Evolutionary conservation across 257 asterid genomes (phyloP), one percentile per base, ranked within the genome.

Genomic region (Misopates orontium): DNA sequence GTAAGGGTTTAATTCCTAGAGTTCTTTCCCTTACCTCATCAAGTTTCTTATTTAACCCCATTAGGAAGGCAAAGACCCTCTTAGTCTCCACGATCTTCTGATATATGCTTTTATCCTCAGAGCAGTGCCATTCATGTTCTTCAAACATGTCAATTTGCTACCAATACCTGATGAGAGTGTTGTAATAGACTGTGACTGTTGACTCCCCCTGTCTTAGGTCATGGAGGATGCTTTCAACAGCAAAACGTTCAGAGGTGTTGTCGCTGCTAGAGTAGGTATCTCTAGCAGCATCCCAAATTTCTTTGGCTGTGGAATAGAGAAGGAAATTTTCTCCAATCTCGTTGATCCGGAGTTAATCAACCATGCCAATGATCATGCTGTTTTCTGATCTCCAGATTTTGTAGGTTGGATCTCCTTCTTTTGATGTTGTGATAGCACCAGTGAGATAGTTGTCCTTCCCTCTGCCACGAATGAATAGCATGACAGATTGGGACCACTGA

Each of bases 281-380:
- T 1, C 19, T 32, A 0, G 40, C 61, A 15, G 23, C 60, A 5
- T 67, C 65, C 65, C 72, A 67, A 0, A 67, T 41, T 1, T 56
- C 72, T 10, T 40, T 21, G 0, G 45, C 25, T 18, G 12, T 40
- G 0, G n/a, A n/a, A n/a, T 7, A 4, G 13, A 36, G 55, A 1
- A 41, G 24, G n/a, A 67, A 54, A 5, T 14, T 42, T 41, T 41
- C 44, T 9, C 45, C 54, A 3, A 56, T 22, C 14, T 67, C 55
- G 10, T 32, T 67, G 0, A 45, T 55, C 72, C 55, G 6, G 41
- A 54, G 16, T 66, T 52, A 10, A 67, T 41, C 1, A 67, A 15
- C 65, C 47, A 67, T 4, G 65, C 41, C 20, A n/a, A 67, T 56
- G 1, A 67, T 25, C 56, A 39, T 40, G 20, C 19, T 56, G 18